Base-by-base conservation (phyloP, 768 basidiomycete genomes). In the Phanerodontia chrysosporium region DNA sequence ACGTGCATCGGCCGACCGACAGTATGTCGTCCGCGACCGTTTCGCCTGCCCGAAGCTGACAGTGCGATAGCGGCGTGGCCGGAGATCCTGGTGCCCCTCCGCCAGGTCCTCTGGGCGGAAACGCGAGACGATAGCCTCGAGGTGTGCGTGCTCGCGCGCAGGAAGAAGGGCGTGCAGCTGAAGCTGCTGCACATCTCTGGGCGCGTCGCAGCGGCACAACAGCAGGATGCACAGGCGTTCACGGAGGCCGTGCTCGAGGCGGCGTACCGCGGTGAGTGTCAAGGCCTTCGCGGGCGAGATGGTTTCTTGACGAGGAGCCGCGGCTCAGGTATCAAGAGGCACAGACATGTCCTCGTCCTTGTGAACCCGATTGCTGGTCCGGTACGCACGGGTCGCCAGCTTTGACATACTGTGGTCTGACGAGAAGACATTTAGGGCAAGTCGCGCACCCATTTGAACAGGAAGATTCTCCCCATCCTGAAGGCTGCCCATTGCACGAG, bases 341-440 rank as follows among this genome's bases (percentile, higher is more conserved):
- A 75, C 51, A 78, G 86, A 48, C 73, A 76, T 21, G 67, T 95
- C 29, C 83, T 84, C 61, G 79, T 94, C 8, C 67, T 95, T 45
- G 78, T 95, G 39, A 95, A 95, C 69, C 93, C 93, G 9, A 73
- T 79, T 57, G 85, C 92, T 52, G 93, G 93, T n/a, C 79, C 77
- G 22, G 92, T 91, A 67, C 29, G 86, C 76, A 1, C 32, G 45
- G 42, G 32, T 29, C 36, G 6, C 54, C 57, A 52, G 44, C 44
- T 53, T 21, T n/a, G 35, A 32, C 49, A 55, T 58, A 59, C 25
- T 18, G 29, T 57, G 48, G 54, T 35, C 61, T 55, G 10, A 13
- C 35, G 16, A 8, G 3, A 28, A 3, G 25, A 51, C 35, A 44
- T 28, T 25, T 24, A 94, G 90, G 85, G 88, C 56, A 86, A 84